Evolutionary conservation across 225 moss, liverwort and hornwort genomes (phyloP).

Genomic region (Bryum argenteum): DNA sequence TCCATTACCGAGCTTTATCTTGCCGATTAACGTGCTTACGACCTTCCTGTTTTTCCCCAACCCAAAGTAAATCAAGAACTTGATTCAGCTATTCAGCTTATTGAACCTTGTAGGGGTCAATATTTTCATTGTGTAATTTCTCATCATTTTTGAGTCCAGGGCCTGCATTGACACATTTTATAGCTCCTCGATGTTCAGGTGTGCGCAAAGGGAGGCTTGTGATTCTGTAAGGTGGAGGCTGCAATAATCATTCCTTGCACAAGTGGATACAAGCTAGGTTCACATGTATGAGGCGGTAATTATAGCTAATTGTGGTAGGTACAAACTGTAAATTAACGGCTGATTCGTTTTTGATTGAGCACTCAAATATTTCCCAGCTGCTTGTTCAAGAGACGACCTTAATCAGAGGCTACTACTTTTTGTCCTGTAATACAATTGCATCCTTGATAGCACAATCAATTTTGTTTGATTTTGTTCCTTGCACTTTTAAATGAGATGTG

Average conservation of each 20-base stretch:
- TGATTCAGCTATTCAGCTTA: neutral
- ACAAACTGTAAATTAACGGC: slow-evolving; percentile 24
- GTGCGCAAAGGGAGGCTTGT: slow-evolving; percentile 11
- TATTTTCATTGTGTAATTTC: neutral
- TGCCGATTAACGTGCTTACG: neutral
- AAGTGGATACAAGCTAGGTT: slow-evolving; percentile 11
- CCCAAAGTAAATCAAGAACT: neutral
- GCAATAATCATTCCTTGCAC: neutral
- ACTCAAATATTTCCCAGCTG: neutral
- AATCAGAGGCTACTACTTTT: neutral
- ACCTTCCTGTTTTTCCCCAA: neutral
- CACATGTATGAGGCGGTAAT: slow-evolving; percentile 17
- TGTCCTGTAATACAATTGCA: slow-evolving; percentile 1
- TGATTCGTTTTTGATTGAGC: slow-evolving; percentile 14
- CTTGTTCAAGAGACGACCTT: slow-evolving; percentile 9
- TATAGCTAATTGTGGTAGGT: slow-evolving; percentile 15
- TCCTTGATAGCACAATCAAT: too few relatives aligned
- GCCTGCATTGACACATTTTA: neutral
- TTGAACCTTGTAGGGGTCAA: neutral
- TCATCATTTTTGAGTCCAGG: neutral
- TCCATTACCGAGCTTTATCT: neutral
- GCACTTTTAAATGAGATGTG: too few relatives aligned
- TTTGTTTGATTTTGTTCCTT: too few relatives aligned
- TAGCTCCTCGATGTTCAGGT: slow-evolving; percentile 19
- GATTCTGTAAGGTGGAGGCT: slow-evolving; percentile 20